phyloP scores from a whole-genome alignment of 768 basidiomycete genomes.

The Phylloporus arenicola region DNA sequence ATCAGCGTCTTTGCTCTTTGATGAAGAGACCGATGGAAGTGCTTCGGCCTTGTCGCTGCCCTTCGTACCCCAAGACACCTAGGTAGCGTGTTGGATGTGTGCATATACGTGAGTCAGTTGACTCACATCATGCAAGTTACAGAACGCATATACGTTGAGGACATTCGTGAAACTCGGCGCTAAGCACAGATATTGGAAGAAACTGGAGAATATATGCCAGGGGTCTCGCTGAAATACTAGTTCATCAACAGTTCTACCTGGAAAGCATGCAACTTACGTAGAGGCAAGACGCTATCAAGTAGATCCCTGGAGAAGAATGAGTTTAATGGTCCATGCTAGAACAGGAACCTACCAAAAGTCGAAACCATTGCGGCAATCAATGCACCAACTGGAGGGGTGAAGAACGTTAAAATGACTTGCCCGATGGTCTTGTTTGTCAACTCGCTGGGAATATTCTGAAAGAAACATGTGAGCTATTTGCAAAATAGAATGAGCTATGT shows the following conservation, averaged over 20 bases:
- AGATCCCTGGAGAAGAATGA: constrained; percentile 50
- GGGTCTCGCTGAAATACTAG: constrained; percentile 69
- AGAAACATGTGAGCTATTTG: background rate
- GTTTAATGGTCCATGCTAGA: background rate
- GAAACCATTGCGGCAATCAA: constrained; percentile 84
- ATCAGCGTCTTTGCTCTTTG: constrained; percentile 70
- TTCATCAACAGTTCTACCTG: constrained; percentile 2
- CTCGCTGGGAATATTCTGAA: constrained; percentile 48
- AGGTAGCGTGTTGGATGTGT: constrained; percentile 2
- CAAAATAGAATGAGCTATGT: background rate
- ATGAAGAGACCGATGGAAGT: constrained; percentile 83
- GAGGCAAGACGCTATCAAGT: constrained; percentile 77
- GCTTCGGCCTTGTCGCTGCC: constrained; percentile 92
- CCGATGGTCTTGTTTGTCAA: constrained; percentile 45
- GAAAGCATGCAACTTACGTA: constrained; percentile 52
- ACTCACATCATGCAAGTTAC: constrained; percentile 85
- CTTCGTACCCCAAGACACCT: constrained; percentile 94
- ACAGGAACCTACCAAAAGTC: constrained; percentile 60
- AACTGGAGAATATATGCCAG: constrained; percentile 96
- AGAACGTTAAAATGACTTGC: constrained; percentile 54
- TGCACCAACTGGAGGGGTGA: constrained; percentile 72
- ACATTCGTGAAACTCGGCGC: constrained; percentile 95
- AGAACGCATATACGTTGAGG: constrained; percentile 95
- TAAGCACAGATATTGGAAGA: constrained; percentile 83
- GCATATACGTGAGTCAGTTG: background rate